Base-by-base conservation (phyloP, 345 rosid species). In the Bruguiera gymnorhiza region DNA sequence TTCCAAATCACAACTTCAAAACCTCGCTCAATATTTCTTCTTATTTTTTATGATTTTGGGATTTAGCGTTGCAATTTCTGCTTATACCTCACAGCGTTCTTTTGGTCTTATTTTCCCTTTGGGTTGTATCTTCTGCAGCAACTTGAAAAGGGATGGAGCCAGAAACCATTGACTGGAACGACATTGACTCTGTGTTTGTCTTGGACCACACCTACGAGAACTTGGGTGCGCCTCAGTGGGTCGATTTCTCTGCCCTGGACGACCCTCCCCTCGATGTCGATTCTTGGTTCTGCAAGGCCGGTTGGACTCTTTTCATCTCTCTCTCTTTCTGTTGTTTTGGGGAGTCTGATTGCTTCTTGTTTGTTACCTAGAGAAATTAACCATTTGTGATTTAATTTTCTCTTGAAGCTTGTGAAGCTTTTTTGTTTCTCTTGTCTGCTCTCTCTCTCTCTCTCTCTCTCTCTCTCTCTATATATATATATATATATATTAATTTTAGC, bases 221-320 rank as follows among this genome's bases (percentile, higher is more conserved):
- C 65, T 57, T 79, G 31, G 54, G 64, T 63, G 79, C 76, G 34
- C 79, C 78, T 27, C 64, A 67, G 71, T 79, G 82, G 82, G 64
- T 79, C 54, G 68, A 79, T 54, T 75, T 78, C 32, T 70, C 70
- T 20, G 63, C 31, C 46, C 73, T 60, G 21, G 5, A 16, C 24
- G 67, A 74, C 29, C 53, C 21, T 2, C 27, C 53, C 57, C 21
- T 52, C 6, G 70, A 67, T 19, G 78, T 67, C 1, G 70, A 63
- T 29, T 55, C 67, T 30, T 74, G 78, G 78, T 74, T 79, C 73
- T 79, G 78, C 73, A 79, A 74, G 21, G 53, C 78, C 10, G 53
- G 78, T 71, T 36, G 20, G 62, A n/a, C 0, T 23, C 26, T 29
- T 9, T 50, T 62, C 21, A 4, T 15, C 50, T 13, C 16, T 43